phyloP scores from a whole-genome alignment of 352 stramenopile genomes.

The Plasmopara muralis region DNA sequence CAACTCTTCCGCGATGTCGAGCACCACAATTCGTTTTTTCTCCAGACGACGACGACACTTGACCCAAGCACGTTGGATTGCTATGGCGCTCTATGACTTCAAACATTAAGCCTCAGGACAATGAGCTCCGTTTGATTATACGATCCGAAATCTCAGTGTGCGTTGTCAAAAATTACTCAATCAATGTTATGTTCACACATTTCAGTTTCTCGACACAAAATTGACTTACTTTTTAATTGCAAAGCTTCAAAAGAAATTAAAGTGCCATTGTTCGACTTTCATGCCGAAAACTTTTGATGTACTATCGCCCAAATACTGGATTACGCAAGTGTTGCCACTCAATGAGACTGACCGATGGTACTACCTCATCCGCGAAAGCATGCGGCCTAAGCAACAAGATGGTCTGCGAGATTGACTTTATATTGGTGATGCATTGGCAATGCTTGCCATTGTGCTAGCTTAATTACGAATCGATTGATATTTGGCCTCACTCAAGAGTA shows the following conservation, averaged over 20 bases:
- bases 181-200: not conserved
- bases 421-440: constrained; percentile 37
- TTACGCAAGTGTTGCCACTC: constrained; percentile 46
- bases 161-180: constrained; percentile 7
- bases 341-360: constrained; percentile 50
- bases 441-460: constrained; percentile 54
- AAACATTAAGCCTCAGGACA: constrained; percentile 25
- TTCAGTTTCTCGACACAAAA: constrained; percentile 25
- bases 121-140: constrained; percentile 40
- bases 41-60: no score
- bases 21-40: no score
- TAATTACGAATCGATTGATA: no score
- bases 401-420: constrained; percentile 56
- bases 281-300: no score
- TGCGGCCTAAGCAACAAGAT: constrained; percentile 51
- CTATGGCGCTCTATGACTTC: constrained; percentile 48
- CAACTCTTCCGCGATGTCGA: no score
- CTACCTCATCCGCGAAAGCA: constrained; percentile 61
- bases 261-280: constrained; percentile 4
- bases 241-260: constrained; percentile 41
- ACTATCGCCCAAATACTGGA: constrained; percentile 68
- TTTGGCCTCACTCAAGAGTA: constrained; percentile 57
- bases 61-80: constrained; percentile 35
- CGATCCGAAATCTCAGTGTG: constrained; percentile 60
- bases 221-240: constrained; percentile 60